A percentile compares a stretch with the other conserved stretches of the same genome.
These are phyloP conservation scores for Fusarium sp. DNA, from an alignment of 2,329 filamentous ascomycete genomes.

Conservation along the genomic window DNA sequence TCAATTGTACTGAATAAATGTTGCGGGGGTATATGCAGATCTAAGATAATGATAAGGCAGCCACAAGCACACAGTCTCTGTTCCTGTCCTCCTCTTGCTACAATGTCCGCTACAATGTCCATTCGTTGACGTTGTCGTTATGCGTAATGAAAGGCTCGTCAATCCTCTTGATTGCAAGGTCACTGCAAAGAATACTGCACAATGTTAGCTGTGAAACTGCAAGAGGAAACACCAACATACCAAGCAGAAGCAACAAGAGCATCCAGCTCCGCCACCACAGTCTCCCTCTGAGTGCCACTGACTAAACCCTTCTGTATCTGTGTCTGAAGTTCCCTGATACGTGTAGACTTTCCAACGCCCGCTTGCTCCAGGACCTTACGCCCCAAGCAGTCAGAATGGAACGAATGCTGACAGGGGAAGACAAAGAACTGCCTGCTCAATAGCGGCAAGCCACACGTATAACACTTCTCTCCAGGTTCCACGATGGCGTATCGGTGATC, in stretches of 20 bases:
- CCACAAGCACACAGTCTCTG: conserved; percentile 20
- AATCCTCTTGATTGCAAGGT: conserved; percentile 92
- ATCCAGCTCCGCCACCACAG: conserved; percentile 87
- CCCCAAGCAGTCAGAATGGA: conserved; percentile 94
- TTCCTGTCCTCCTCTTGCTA: conserved; percentile 46
- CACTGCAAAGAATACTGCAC: conserved; percentile 86
- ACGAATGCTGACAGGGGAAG: conserved; percentile 97
- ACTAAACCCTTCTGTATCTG: conserved; percentile 82
- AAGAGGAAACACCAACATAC: conserved; percentile 57
- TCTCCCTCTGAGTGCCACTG: conserved; percentile 76
- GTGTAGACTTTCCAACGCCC: conserved; percentile 76
- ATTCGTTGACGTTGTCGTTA: conserved; percentile 80
- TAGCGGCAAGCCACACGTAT: conserved; percentile 84
- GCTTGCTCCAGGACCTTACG: conserved; percentile 85
- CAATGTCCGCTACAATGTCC: conserved; percentile 78
- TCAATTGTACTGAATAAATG: conserved; percentile 25
- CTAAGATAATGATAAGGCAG: conserved; percentile 37
- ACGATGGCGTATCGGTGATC: conserved; percentile 95
- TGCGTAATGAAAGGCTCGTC: conserved; percentile 88
- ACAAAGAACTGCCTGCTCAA: conserved; percentile 96
- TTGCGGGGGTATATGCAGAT: conserved; percentile 42
- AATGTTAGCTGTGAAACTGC: background rate
- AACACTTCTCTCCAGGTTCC: conserved; percentile 94
- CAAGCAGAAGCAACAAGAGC: conserved; percentile 90
- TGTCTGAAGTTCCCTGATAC: conserved; percentile 86